Conservation (phyloP, 2,329 filamentous ascomycete species). For the Colletotrichum plurivorum region DNA sequence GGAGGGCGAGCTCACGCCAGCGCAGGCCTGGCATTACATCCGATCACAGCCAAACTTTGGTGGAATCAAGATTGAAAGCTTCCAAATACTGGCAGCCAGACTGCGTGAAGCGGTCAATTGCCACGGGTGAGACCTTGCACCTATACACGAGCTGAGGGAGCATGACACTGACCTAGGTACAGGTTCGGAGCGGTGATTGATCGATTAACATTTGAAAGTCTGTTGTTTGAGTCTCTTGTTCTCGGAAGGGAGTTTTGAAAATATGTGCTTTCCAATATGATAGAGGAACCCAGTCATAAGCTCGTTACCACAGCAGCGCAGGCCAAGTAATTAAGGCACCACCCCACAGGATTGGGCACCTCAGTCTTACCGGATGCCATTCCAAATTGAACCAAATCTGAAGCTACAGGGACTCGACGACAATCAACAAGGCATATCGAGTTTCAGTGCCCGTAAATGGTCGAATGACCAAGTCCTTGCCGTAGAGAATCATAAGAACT, state of each 20-base stretch:
- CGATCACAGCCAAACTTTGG: slow-evolving; percentile 50
- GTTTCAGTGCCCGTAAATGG: no score
- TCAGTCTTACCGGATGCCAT: no score
- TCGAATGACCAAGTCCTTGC: no score
- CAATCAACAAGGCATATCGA: no score
- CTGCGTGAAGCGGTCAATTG: slow-evolving; percentile 52
- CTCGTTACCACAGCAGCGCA: no score
- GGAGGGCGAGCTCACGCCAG: slow-evolving; percentile 55
- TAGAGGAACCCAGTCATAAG: no score
- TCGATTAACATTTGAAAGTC: slow-evolving; percentile 4
- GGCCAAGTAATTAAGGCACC: no score
- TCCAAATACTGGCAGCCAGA: slow-evolving; percentile 46
- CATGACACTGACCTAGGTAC: neutral
- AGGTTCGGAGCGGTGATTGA: slow-evolving; percentile 36
- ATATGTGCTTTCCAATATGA: no score
- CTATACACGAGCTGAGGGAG: neutral
- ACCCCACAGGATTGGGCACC: no score
- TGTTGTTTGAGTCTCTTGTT: slow-evolving; percentile 16
- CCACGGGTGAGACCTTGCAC: slow-evolving; percentile 47
- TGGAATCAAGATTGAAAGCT: slow-evolving; percentile 45
- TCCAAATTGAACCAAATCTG: no score
- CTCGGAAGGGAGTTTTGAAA: slow-evolving; percentile 5
- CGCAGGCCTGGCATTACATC: slow-evolving; percentile 55
- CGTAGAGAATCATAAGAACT: no score
- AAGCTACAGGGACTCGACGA: no score